Evolutionary conservation across 2,329 filamentous ascomycete species (phyloP), one percentile per base, ranked within the genome.

Genomic region (Graphiopsis chlorocephala): DNA sequence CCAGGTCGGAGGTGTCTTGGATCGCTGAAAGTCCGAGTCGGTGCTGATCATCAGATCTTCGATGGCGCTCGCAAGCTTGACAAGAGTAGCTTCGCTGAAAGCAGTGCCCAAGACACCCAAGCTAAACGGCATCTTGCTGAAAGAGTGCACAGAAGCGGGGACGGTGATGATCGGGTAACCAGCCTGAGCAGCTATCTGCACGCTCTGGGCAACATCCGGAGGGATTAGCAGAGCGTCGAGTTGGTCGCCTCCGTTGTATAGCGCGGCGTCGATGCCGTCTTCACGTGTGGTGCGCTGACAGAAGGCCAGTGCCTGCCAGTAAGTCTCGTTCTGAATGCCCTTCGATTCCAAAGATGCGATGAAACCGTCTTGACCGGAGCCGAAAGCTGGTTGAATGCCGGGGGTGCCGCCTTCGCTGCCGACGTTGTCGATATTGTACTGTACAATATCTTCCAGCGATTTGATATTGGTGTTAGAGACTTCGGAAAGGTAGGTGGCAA

Each of bases 151-250:
- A 1, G 87, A 87, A 0, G 83, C 87, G 0, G 90, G 90, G 1
- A 93, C 73, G 0, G 89, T 91, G 59, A 92, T 81, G 72, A 90
- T 83, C 0, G 90, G 90, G 72, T 92, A 93, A 0, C 90, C 89
- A 8, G 90, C 90, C 76, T 92, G 89, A 0, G 90, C 90, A 0
- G 89, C 87, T 65, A 91, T 85, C 76, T 91, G 86, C 67, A 86
- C 86, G 4, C 85, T 85, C 74, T 90, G 88, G 0, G 84, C 89
- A 3, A 89, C 87, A 71, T 90, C 86, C 0, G 88, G 82, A 5
- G 90, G 90, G 0, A 91, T 87, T 1, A 93, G 80, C 2, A 93
- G 79, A 1, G 84, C 90, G 64, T 86, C 83, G 1, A 92, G 78
- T 23, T 76, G 68, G 2, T 75, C 73, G 4, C 78, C 78, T 7